Percentiles rank a stretch among this genome's conserved stretches.
phyloP scores from a whole-genome alignment of 169 alveolate genomes.

The Plasmodium reichenowi region DNA sequence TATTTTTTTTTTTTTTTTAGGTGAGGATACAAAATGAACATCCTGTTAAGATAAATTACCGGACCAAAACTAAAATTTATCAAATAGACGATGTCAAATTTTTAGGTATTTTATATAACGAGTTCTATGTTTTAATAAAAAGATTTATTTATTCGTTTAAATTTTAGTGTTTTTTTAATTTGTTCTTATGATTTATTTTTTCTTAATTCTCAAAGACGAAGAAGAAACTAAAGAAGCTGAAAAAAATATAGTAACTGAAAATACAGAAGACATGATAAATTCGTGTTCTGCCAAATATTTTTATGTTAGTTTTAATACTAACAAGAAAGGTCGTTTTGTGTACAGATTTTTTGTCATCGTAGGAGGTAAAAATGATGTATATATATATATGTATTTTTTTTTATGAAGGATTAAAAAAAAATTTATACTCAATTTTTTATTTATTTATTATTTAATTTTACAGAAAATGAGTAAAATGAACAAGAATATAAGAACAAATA shows the following conservation, averaged over 20 bases:
- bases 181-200: background rate
- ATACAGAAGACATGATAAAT: conserved; percentile 58
- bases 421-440: background rate
- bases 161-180: background rate
- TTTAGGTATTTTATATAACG: conserved; percentile 31
- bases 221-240: conserved; percentile 70
- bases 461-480: conserved; percentile 43
- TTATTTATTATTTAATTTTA: background rate
- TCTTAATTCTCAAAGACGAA: conserved; percentile 28
- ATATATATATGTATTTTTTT: no score
- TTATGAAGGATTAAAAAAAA: conserved; percentile 3
- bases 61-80: conserved; percentile 46
- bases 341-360: conserved; percentile 56
- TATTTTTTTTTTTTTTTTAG: conserved; percentile 27
- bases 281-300: conserved; percentile 51
- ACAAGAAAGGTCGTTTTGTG: conserved; percentile 42
- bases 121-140: conserved; percentile 1
- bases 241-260: conserved; percentile 20
- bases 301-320: conserved; percentile 49
- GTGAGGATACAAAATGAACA: conserved; percentile 58
- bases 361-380: conserved; percentile 46
- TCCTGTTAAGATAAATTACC: conserved; percentile 60
- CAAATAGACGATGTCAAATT: conserved; percentile 43
- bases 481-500: conserved; percentile 14
- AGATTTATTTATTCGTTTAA: background rate